A percentile compares a stretch with the other conserved stretches of the same genome.
phyloP scores from a whole-genome alignment of 495 filamentous ascomycete genomes.

The Pseudomonodictys pantanalensis region DNA sequence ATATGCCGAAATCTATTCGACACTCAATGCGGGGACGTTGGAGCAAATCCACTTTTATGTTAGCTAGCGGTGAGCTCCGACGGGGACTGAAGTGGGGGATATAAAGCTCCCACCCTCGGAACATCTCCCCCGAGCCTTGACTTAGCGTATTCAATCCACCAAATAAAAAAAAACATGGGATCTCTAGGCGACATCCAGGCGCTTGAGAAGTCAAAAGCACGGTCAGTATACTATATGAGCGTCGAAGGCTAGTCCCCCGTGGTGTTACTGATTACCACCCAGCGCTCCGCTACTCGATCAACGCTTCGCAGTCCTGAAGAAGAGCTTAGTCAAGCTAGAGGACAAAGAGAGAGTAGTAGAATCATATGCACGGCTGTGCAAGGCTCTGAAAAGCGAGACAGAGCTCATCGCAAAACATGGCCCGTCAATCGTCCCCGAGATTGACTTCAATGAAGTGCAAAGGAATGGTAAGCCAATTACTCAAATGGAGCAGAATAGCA shows the following conservation, averaged over 20 bases:
- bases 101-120: too few relatives aligned
- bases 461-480: constrained; percentile 2
- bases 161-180: too few relatives aligned
- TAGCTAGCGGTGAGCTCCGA: too few relatives aligned
- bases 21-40: too few relatives aligned
- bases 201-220: background rate
- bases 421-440: constrained; percentile 1
- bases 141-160: too few relatives aligned
- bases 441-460: background rate
- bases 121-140: too few relatives aligned
- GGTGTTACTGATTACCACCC: too few relatives aligned
- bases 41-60: too few relatives aligned
- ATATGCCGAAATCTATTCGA: too few relatives aligned
- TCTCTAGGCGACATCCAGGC: too few relatives aligned
- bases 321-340: background rate
- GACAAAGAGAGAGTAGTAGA: background rate
- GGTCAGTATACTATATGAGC: background rate
- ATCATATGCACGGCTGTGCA: constrained; percentile 1
- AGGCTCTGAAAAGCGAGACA: background rate
- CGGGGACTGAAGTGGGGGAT: too few relatives aligned
- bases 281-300: constrained; percentile 1
- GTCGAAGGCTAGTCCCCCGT: background rate
- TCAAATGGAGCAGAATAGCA: background rate
- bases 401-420: constrained; percentile 3
- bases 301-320: constrained; percentile 1